phyloP scores from a whole-genome alignment of 768 basidiomycete species.

The Pleurotus tuoliensis region DNA sequence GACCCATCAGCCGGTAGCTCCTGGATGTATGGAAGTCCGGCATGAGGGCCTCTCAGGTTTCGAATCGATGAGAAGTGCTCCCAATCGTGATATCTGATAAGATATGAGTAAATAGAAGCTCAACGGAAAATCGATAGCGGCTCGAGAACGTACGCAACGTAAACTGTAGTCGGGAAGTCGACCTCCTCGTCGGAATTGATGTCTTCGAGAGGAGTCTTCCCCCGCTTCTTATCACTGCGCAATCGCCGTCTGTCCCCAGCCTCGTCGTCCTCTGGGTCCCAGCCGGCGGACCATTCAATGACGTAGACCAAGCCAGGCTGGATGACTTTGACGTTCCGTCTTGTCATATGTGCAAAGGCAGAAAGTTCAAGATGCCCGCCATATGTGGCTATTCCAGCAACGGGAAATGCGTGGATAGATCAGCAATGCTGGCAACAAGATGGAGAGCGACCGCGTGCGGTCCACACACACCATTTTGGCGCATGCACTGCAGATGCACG shows the following conservation, averaged over 20 bases:
- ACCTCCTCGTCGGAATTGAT: constrained; percentile 17
- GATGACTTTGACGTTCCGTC: constrained; percentile 83
- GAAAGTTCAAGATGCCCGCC: constrained; percentile 94
- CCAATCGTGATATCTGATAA: constrained; percentile 81
- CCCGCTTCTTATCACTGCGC: constrained; percentile 31
- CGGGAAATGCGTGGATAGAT: neutral
- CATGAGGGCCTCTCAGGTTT: constrained; percentile 79
- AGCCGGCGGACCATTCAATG: constrained; percentile 74
- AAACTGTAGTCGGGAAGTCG: constrained; percentile 43
- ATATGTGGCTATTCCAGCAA: constrained; percentile 60
- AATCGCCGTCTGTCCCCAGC: constrained; percentile 41
- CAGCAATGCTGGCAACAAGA: neutral
- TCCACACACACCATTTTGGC: constrained; percentile 58
- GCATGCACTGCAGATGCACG: constrained; percentile 73
- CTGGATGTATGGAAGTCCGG: constrained; percentile 61
- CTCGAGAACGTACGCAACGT: constrained; percentile 70
- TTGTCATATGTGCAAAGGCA: constrained; percentile 80
- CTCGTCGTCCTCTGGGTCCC: constrained; percentile 35
- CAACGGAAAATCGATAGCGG: constrained; percentile 10
- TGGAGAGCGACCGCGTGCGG: constrained; percentile 6
- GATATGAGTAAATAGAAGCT: neutral
- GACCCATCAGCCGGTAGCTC: constrained; percentile 40
- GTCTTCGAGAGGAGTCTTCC: constrained; percentile 14
- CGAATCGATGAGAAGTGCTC: constrained; percentile 95
- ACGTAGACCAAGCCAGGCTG: constrained; percentile 91